phyloP scores from a whole-genome alignment of 768 basidiomycete genomes.

The Kwoniella newhampshirensis region DNA sequence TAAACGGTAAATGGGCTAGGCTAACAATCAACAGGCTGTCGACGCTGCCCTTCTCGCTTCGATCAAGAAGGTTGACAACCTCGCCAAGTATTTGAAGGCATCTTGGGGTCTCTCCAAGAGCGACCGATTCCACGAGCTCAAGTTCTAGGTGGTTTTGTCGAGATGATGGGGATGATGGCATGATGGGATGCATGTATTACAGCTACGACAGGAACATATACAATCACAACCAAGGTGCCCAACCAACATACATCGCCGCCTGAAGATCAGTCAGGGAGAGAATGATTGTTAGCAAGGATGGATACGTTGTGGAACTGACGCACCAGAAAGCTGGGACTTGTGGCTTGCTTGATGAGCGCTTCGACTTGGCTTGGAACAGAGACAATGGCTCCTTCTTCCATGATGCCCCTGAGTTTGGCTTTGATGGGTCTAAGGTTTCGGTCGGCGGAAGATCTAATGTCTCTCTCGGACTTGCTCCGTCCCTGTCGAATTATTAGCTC shows the following conservation, averaged over 20 bases:
- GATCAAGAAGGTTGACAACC: conserved; percentile 84
- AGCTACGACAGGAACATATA: conserved; percentile 20
- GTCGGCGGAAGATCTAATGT: conserved; percentile 69
- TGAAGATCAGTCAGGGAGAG: conserved; percentile 48
- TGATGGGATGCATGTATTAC: conserved; percentile 48
- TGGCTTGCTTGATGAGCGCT: conserved; percentile 85
- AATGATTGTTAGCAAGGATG: not conserved
- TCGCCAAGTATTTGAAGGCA: conserved; percentile 88
- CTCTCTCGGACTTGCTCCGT: conserved; percentile 41
- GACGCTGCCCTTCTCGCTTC: conserved; percentile 67
- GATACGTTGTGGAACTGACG: conserved; percentile 40
- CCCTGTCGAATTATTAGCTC: conserved; percentile 14
- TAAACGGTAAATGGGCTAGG: not conserved
- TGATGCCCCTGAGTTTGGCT: conserved; percentile 64
- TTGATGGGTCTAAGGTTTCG: conserved; percentile 76
- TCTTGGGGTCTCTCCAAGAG: conserved; percentile 94
- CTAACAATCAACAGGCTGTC: conserved; percentile 36
- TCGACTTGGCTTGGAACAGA: conserved; percentile 87
- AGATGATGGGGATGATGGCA: conserved; percentile 7
- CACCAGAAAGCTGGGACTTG: conserved; percentile 68
- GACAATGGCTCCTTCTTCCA: conserved; percentile 51
- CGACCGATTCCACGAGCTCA: conserved; percentile 91
- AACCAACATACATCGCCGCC: conserved; percentile 86
- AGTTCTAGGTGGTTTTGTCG: conserved; percentile 62
- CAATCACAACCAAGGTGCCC: conserved; percentile 73